phyloP scores from a whole-genome alignment of 805 yeast genomes.

The Zygotorulaspora chibaensis region DNA sequence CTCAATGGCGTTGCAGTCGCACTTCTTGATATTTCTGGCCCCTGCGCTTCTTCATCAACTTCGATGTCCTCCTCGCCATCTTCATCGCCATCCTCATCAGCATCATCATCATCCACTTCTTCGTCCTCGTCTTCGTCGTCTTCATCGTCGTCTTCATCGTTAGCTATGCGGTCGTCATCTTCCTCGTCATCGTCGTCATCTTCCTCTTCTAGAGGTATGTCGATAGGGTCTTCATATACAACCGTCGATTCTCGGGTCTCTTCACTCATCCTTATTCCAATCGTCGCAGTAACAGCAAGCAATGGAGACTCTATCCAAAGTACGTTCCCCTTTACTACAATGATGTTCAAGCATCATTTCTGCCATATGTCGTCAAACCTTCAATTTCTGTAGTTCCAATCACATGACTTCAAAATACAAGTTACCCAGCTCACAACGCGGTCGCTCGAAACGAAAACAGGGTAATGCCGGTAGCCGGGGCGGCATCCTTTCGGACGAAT shows the following conservation, averaged over 20 bases:
- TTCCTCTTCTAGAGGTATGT: constrained; percentile 18
- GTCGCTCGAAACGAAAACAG: neutral
- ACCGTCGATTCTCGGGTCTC: constrained; percentile 12
- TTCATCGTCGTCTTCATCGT: constrained; percentile 6
- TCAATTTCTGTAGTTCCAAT: too few species aligned
- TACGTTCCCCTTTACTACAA: too few species aligned
- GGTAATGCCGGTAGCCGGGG: neutral
- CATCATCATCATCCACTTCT: constrained; percentile 9
- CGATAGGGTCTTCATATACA: constrained; percentile 24
- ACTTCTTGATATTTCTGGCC: constrained; percentile 12
- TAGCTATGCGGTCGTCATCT: constrained; percentile 5
- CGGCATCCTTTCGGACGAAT: neutral
- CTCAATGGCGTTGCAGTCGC: constrained; percentile 15
- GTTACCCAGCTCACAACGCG: too few species aligned
- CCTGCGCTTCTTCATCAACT: constrained; percentile 2
- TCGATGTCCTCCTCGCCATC: constrained; percentile 2
- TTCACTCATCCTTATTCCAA: constrained; percentile 4
- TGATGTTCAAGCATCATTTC: too few species aligned
- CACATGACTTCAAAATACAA: too few species aligned
- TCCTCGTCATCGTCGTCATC: constrained; percentile 19
- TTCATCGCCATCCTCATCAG: constrained; percentile 8
- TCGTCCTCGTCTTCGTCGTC: constrained; percentile 6
- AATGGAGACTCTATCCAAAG: too few species aligned
- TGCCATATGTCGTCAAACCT: too few species aligned
- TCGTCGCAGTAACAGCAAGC: too few species aligned